These are phyloP conservation scores for Diutina sp. DNA, from an alignment of 1,139 yeast species.

Conservation along the genomic window DNA sequence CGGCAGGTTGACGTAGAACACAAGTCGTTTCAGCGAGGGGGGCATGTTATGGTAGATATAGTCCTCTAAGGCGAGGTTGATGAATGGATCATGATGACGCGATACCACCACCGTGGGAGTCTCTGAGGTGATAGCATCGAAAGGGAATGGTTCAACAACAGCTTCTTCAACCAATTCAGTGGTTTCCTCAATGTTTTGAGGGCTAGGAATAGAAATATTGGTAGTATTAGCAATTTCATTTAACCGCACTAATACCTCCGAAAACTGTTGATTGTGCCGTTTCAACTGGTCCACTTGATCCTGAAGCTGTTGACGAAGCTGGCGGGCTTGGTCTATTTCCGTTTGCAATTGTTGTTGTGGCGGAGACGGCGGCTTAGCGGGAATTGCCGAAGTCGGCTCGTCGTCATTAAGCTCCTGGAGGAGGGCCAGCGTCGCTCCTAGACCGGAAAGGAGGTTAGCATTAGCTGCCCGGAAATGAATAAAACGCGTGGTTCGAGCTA, in stretches of 20 bases:
- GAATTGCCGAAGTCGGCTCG: background rate
- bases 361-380: background rate
- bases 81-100: slow-evolving; percentile 46
- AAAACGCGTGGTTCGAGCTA: background rate
- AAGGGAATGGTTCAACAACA: background rate
- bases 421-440: background rate
- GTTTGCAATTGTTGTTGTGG: background rate
- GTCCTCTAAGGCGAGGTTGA: slow-evolving; percentile 76
- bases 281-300: background rate
- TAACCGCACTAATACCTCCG: background rate
- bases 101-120: slow-evolving; percentile 30
- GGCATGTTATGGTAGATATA: slow-evolving; percentile 61
- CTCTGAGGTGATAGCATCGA: background rate
- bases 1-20: slow-evolving; percentile 67
- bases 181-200: background rate
- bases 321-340: background rate
- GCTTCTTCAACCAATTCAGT: background rate
- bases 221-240: background rate
- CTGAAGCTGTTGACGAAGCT: background rate
- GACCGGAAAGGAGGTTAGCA: background rate
- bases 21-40: slow-evolving; percentile 29
- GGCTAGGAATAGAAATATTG: background rate
- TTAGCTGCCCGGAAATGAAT: background rate
- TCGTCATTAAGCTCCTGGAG: background rate
- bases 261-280: background rate